Evolutionary conservation across 257 asterid genomes (phyloP).

Genomic region (Solanum gandarillasii): DNA sequence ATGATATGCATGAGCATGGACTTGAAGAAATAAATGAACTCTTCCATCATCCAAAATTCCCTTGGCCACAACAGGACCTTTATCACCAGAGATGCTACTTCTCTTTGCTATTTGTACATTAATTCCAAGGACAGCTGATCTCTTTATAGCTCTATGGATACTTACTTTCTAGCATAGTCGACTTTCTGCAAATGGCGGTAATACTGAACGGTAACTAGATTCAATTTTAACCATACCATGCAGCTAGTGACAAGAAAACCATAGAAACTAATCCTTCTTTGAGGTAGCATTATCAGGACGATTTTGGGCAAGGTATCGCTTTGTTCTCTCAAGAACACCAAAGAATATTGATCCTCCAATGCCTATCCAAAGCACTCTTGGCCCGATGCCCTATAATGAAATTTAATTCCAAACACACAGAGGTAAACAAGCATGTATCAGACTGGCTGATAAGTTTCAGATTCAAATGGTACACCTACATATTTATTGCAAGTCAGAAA

Average conservation of each 20-base stretch:
- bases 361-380: conserved; percentile 98
- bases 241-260: not conserved
- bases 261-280: conserved; percentile 20
- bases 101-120: not conserved
- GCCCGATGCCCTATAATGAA: conserved; percentile 63
- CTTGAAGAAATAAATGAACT: not conserved
- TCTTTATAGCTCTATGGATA: not conserved
- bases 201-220: not conserved
- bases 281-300: conserved; percentile 27
- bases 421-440: not conserved
- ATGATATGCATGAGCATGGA: not conserved
- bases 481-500: not conserved
- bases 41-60: not conserved
- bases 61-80: not conserved
- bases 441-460: not conserved
- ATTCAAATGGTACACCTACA: not conserved
- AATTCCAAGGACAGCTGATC: not conserved
- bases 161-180: not conserved
- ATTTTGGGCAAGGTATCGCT: conserved; percentile 50
- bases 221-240: not conserved
- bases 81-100: not conserved
- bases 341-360: conserved; percentile 97
- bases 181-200: not conserved
- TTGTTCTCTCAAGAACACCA: conserved; percentile 82
- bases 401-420: not conserved